Evolutionary conservation across 805 yeast species (phyloP).

Genomic region (Torulaspora microellipsoides): DNA sequence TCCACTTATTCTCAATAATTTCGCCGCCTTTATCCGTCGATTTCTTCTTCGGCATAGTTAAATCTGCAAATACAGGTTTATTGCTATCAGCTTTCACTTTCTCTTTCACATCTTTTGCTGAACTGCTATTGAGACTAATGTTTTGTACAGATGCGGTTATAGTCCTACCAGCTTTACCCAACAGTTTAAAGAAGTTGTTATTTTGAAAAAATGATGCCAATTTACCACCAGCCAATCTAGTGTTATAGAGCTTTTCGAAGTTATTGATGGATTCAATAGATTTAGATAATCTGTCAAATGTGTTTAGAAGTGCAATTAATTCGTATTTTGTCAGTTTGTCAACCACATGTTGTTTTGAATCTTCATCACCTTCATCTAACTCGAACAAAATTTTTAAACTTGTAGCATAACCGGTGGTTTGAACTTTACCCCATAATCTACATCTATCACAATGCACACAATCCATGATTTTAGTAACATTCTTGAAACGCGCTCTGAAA

Average conservation of each 20-base stretch:
- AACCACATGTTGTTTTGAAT: constrained; percentile 45
- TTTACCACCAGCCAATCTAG: constrained; percentile 25
- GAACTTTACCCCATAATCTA: constrained; percentile 96
- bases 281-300: constrained; percentile 87
- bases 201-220: constrained; percentile 26
- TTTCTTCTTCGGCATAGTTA: constrained; percentile 25
- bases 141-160: constrained; percentile 16
- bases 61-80: constrained; percentile 23
- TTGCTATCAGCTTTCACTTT: neutral
- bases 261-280: constrained; percentile 69
- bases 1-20: constrained; percentile 18
- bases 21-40: neutral
- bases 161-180: constrained; percentile 28
- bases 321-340: constrained; percentile 70
- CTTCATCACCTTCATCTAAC: constrained; percentile 44
- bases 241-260: constrained; percentile 55
- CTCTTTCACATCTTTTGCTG: neutral
- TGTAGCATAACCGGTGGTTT: constrained; percentile 96
- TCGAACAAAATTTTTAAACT: constrained; percentile 89
- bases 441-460: constrained; percentile 99
- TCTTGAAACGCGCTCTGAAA: constrained; percentile 78
- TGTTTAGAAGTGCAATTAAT: constrained; percentile 83
- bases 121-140: constrained; percentile 10
- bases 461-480: constrained; percentile 91
- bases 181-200: constrained; percentile 32